phyloP scores from a whole-genome alignment of 495 filamentous ascomycete genomes.

The Podospora didyma region DNA sequence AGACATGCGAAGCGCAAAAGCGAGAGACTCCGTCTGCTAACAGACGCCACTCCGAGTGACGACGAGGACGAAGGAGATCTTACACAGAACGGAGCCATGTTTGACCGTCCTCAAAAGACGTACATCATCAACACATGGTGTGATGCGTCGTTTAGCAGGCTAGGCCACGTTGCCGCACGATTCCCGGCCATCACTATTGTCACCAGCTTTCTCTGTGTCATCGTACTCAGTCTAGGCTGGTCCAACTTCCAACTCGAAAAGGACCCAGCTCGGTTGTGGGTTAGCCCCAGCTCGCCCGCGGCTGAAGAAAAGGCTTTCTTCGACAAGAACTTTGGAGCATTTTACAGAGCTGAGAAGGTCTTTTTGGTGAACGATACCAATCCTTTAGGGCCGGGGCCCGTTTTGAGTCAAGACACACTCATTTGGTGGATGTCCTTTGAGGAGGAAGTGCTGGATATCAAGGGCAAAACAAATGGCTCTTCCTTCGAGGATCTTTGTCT shows the following conservation, averaged over 20 bases:
- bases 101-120: constrained; percentile 63
- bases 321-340: constrained; percentile 91
- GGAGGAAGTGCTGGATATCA: constrained; percentile 61
- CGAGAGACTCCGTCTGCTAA: constrained; percentile 78
- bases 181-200: constrained; percentile 82
- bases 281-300: constrained; percentile 84
- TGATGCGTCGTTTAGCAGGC: constrained; percentile 72
- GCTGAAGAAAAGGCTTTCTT: constrained; percentile 93
- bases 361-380: constrained; percentile 88
- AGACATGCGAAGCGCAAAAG: constrained; percentile 68
- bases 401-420: constrained; percentile 82
- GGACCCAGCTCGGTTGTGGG: constrained; percentile 90
- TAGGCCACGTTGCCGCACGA: constrained; percentile 76
- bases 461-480: constrained; percentile 57
- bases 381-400: constrained; percentile 59
- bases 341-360: constrained; percentile 88
- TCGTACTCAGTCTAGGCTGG: constrained; percentile 80
- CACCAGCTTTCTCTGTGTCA: constrained; percentile 64
- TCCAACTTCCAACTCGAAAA: constrained; percentile 79
- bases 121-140: constrained; percentile 76
- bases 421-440: constrained; percentile 95
- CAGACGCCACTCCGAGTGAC: constrained; percentile 77
- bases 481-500: constrained; percentile 85
- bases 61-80: constrained; percentile 87
- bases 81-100: constrained; percentile 63